A percentile compares a stretch with the other conserved stretches of the same genome.
Evolutionary conservation across 1,284 basidiomycete species (phyloP).

Genomic region (Neolentinus lepideus): DNA sequence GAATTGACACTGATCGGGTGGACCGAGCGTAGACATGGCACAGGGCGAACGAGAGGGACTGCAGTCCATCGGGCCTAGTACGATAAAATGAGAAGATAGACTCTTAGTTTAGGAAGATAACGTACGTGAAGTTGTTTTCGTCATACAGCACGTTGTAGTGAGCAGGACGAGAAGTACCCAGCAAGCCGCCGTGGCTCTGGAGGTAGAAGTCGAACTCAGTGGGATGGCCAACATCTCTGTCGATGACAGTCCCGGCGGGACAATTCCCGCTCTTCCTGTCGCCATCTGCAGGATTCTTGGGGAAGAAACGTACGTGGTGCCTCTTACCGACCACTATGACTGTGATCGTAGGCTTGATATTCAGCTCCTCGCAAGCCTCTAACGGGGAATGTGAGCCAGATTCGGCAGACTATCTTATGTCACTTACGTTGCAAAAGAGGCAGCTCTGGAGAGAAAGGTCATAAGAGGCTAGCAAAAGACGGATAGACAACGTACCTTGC

Average conservation of each 20-base stretch:
- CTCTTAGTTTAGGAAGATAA: slow-evolving; percentile 9
- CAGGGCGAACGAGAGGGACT: slow-evolving; percentile 66
- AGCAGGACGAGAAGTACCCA: slow-evolving; percentile 45
- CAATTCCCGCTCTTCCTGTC: slow-evolving; percentile 64
- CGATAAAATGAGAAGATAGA: slow-evolving; percentile 7
- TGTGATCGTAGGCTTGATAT: slow-evolving; percentile 60
- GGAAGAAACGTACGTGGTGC: slow-evolving; percentile 76
- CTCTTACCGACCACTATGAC: slow-evolving; percentile 72
- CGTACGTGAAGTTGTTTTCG: slow-evolving; percentile 47
- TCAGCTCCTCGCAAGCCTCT: slow-evolving; percentile 52
- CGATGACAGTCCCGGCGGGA: slow-evolving; percentile 69
- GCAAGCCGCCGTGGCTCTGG: slow-evolving; percentile 63
- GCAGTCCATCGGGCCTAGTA: slow-evolving; percentile 55
- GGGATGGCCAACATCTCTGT: slow-evolving; percentile 63
- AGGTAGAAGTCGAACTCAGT: slow-evolving; percentile 79
- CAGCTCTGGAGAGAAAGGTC: slow-evolving; percentile 34
- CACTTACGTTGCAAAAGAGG: slow-evolving; percentile 45
- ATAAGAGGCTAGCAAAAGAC: neutral
- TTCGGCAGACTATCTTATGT: neutral
- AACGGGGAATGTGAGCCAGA: slow-evolving; percentile 1
- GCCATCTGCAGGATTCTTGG: slow-evolving; percentile 37
- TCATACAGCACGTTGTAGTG: slow-evolving; percentile 65
- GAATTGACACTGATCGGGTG: slow-evolving; percentile 79
- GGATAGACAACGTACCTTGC: slow-evolving; percentile 30
- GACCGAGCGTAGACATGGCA: slow-evolving; percentile 80